Conservation (phyloP, 352 stramenopile genomes). For the Phytophthora sp. region DNA sequence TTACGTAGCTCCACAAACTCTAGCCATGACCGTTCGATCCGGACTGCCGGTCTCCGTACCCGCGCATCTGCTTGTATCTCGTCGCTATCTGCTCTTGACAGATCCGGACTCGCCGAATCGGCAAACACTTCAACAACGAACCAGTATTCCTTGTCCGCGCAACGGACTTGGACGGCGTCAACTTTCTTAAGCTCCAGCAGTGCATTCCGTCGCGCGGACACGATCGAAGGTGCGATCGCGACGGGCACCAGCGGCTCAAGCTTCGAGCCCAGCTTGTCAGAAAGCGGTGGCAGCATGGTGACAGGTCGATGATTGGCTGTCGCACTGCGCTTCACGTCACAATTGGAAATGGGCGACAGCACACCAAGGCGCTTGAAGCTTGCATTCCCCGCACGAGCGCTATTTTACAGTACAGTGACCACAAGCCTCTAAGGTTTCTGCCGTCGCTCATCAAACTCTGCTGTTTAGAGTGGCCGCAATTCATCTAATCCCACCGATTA, state of each 20-base stretch:
- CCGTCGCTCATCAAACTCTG: slow-evolving; percentile 13
- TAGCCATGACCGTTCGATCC: slow-evolving; percentile 21
- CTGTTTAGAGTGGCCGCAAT: slow-evolving; percentile 12
- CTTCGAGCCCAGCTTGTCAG: slow-evolving; percentile 21
- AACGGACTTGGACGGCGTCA: slow-evolving; percentile 13
- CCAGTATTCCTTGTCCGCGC: slow-evolving; percentile 14
- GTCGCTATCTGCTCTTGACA: neutral
- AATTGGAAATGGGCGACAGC: slow-evolving; percentile 23
- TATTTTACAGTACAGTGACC: neutral
- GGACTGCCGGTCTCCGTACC: slow-evolving; percentile 16
- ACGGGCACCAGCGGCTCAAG: slow-evolving; percentile 26
- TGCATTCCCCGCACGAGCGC: neutral
- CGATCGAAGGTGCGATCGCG: slow-evolving; percentile 3
- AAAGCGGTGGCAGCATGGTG: slow-evolving; percentile 31
- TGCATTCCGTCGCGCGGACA: slow-evolving; percentile 20
- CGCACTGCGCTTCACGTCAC: neutral
- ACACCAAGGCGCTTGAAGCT: neutral
- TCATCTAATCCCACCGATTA: slow-evolving; percentile 29
- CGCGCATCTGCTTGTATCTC: slow-evolving; percentile 1
- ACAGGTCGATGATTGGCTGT: neutral
- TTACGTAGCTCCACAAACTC: slow-evolving; percentile 31
- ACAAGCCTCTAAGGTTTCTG: too few species aligned
- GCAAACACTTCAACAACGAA: slow-evolving; percentile 29
- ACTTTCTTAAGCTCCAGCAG: slow-evolving; percentile 34
- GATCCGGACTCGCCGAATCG: slow-evolving; percentile 2